Percentiles rank a stretch among this genome's conserved stretches.
phyloP scores from a whole-genome alignment of 257 asterid species.

The Capsicum pubescens region DNA sequence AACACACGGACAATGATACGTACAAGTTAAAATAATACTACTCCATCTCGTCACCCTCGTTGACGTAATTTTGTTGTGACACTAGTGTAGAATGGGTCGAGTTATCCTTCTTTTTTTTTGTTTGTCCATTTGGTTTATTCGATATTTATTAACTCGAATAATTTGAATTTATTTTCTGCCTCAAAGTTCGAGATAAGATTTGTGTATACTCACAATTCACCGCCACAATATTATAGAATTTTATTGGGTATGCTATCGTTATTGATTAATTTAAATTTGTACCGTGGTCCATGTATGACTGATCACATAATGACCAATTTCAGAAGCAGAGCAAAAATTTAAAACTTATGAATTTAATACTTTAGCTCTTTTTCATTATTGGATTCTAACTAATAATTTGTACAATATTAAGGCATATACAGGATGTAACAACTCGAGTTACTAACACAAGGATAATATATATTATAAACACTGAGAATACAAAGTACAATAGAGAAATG shows the following conservation, averaged over 20 bases:
- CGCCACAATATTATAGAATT: neutral
- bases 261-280: neutral
- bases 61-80: neutral
- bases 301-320: neutral
- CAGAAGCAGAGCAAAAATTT: neutral
- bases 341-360: neutral
- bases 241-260: neutral
- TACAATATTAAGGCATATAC: neutral
- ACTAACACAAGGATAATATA: too few relatives aligned
- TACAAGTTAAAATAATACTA: neutral
- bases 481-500: too few relatives aligned
- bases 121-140: neutral
- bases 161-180: neutral
- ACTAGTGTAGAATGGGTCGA: neutral
- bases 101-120: neutral
- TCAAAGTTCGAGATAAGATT: too few relatives aligned
- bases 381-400: neutral
- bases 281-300: neutral
- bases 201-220: too few relatives aligned
- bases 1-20: neutral
- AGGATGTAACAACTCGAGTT: too few relatives aligned
- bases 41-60: neutral
- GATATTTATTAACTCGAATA: neutral
- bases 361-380: neutral
- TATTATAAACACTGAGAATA: too few relatives aligned